Base-by-base conservation (phyloP, 495 filamentous ascomycete species). In the Aspergillus asperescens region DNA sequence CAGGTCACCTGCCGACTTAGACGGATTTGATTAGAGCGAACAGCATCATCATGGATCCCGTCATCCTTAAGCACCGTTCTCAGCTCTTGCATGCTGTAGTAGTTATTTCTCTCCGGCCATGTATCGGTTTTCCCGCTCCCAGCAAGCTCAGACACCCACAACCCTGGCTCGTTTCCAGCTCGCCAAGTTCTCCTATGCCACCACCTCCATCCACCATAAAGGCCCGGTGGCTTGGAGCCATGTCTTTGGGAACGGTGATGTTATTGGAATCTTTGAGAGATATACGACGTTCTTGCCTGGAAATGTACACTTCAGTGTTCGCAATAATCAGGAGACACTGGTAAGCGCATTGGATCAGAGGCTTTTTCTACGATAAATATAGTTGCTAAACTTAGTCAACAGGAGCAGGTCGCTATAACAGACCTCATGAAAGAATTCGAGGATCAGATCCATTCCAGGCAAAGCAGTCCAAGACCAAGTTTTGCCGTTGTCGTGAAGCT, bases 131-230 rank as follows among this genome's bases (percentile, higher is more conserved):
- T 25, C 22, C 4, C 1, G 4, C 16, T 38, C 45, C 22, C 56
- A 54, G 9, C 50, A 50, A 16, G 39, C 57, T 2, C 40, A 49
- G 4, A 34, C 52, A 13, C 38, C 31, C 19, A 50, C 55, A n/a
- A 41, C 61, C 9, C 44, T 63, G 19, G 54, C 62, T 19, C 65
- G 60, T 40, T 50, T 73, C 12, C 38, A 63, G 16, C 59, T 76
- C 5, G 65, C 66, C 8, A 75, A 74, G 39, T 76, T 73, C 59
- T 76, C 73, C 35, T 63, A 74, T 44, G 64, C 69, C n/a, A 67
- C 58, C 20, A 68, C 61, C 2, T 50, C 66, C 15, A 49, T 63
- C 25, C 58, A 64, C 19, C 62, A 72, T 45, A 58, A 50, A 32
- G 65, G 64, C 9, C 68, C 67, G 18, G 42, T 75, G 7, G 57